Evolutionary conservation across 2,329 filamentous ascomycete species (phyloP).

Genomic region (Polytolypa hystricis): DNA sequence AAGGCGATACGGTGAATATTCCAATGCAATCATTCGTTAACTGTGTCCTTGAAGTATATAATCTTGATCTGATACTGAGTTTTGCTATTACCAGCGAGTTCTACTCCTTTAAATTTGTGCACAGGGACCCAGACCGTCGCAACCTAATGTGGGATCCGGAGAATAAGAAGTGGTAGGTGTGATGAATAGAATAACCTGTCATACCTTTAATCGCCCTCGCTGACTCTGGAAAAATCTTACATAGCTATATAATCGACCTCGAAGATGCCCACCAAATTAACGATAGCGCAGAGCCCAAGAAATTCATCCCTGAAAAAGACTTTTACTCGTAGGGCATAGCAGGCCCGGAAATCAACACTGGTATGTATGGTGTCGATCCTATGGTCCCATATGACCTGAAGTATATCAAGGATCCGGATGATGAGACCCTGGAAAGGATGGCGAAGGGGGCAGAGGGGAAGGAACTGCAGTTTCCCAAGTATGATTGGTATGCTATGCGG

Average conservation of each 20-base stretch:
- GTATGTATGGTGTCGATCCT: conserved; percentile 8
- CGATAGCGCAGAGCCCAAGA: background rate
- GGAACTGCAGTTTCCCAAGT: background rate
- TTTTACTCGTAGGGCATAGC: conserved; percentile 7
- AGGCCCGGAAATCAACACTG: conserved; percentile 6
- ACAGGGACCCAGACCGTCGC: conserved; percentile 17
- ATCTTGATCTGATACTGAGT: background rate
- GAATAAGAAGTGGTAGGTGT: conserved; percentile 10
- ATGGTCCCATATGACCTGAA: conserved; percentile 9
- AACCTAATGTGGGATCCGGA: conserved; percentile 10
- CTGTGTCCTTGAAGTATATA: background rate
- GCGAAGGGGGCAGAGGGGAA: conserved; percentile 8
- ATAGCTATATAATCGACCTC: conserved; percentile 11
- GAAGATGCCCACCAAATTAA: conserved; percentile 8
- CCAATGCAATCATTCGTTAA: background rate
- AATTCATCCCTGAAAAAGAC: conserved; percentile 5
- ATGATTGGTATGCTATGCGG: too few relatives aligned
- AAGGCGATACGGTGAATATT: conserved; percentile 8
- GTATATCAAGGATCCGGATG: conserved; percentile 6
- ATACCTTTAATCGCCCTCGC: background rate
- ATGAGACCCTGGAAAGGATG: conserved; percentile 8
- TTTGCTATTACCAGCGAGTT: conserved; percentile 11
- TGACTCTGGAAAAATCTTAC: background rate
- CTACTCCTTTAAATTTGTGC: conserved; percentile 5
- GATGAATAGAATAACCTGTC: too few relatives aligned